Conservation (phyloP, 1,284 basidiomycete species). For the Ceratobasidium sp. region DNA sequence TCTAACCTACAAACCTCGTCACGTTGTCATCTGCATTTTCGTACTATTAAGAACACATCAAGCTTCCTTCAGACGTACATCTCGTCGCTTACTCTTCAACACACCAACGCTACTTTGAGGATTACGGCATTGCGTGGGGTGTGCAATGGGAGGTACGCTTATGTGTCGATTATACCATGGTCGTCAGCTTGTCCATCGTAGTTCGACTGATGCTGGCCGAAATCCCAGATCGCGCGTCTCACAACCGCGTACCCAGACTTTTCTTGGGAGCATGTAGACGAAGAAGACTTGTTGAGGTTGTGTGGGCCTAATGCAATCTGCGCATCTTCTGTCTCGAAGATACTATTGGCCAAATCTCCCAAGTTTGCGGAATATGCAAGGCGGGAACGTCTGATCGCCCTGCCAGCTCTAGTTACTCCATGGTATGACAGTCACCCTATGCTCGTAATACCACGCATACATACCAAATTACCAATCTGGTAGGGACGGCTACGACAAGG, state of each 20-base stretch:
- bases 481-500: not conserved
- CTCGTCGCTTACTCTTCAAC: constrained; percentile 32
- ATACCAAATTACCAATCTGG: not conserved
- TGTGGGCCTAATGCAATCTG: not conserved
- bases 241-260: not conserved
- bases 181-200: not conserved
- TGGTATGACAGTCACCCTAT: not conserved
- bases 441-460: not conserved
- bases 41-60: not conserved
- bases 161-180: constrained; percentile 15
- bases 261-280: not conserved
- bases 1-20: not conserved
- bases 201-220: not conserved
- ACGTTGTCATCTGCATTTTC: not conserved
- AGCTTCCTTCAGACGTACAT: not conserved
- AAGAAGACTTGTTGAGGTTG: not conserved
- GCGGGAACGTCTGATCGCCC: not conserved
- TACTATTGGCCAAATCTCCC: not conserved
- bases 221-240: not conserved
- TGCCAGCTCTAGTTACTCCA: not conserved
- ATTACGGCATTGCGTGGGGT: constrained; percentile 32
- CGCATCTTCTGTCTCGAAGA: not conserved
- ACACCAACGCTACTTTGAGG: constrained; percentile 33
- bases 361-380: constrained; percentile 4
- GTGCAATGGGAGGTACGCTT: constrained; percentile 43